Percentiles rank a stretch among this genome's conserved stretches.
phyloP scores from a whole-genome alignment of 352 stramenopile species.

The Thalassiosira livingstoniorum region DNA sequence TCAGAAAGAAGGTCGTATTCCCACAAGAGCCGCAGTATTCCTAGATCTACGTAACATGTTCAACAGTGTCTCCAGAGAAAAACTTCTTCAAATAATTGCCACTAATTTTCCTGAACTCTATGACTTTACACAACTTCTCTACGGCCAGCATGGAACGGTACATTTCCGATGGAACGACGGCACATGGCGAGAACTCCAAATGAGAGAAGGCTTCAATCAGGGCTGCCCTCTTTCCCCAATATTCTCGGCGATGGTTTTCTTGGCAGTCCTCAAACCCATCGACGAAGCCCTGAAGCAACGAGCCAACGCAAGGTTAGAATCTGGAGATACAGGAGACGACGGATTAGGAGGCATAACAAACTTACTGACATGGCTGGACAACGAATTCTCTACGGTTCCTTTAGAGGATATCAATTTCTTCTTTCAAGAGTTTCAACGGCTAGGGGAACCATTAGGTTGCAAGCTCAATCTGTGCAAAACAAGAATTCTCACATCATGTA shows the following conservation, averaged over 20 bases:
- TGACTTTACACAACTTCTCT: conserved; percentile 18
- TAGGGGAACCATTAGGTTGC: neutral
- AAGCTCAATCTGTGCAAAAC: neutral
- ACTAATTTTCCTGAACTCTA: conserved; percentile 33
- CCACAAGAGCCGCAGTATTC: conserved; percentile 16
- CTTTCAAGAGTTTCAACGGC: neutral
- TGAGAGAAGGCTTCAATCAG: conserved; percentile 35
- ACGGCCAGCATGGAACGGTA: conserved; percentile 18
- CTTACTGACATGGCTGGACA: conserved; percentile 6
- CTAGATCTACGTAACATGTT: conserved; percentile 53
- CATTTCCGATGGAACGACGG: conserved; percentile 15
- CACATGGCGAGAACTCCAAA: conserved; percentile 17
- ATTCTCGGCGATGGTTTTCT: conserved; percentile 13
- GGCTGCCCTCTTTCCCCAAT: neutral
- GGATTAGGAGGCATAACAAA: neutral
- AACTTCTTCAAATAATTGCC: conserved; percentile 14
- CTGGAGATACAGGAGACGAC: neutral
- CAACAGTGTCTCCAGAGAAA: conserved; percentile 30
- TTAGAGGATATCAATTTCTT: neutral
- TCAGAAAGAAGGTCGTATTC: neutral
- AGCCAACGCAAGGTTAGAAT: neutral
- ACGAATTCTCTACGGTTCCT: neutral
- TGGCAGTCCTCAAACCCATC: neutral
- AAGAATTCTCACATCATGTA: neutral
- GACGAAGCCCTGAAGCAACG: neutral